phyloP scores from a whole-genome alignment of 1,284 basidiomycete genomes.

The Ceratobasidium sp. region DNA sequence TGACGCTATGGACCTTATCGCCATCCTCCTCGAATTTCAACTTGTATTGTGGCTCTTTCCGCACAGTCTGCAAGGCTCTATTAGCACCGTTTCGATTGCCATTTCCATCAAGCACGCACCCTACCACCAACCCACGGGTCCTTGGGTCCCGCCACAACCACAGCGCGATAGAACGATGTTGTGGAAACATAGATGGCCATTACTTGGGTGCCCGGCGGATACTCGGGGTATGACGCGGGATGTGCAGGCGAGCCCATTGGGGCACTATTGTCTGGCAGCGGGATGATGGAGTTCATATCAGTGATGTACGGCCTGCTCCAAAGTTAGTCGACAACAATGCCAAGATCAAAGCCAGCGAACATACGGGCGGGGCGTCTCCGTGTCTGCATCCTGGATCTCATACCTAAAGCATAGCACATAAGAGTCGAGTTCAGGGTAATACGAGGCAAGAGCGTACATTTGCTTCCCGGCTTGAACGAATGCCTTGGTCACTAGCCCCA shows the following conservation, averaged over 20 bases:
- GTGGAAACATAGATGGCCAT: constrained; percentile 87
- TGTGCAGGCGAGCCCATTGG: constrained; percentile 68
- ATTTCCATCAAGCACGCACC: constrained; percentile 57
- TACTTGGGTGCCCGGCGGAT: constrained; percentile 74
- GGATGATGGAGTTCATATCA: constrained; percentile 73
- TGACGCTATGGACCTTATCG: constrained; percentile 21
- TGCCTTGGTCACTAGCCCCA: constrained; percentile 73
- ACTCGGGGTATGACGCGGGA: constrained; percentile 74
- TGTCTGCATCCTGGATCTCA: constrained; percentile 83
- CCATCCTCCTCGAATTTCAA: constrained; percentile 35
- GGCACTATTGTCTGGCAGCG: constrained; percentile 76
- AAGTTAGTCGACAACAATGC: not conserved
- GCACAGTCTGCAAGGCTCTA: constrained; percentile 4
- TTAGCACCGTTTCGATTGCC: not conserved
- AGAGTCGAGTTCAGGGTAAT: not conserved
- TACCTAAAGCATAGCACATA: constrained; percentile 61
- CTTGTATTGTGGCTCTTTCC: constrained; percentile 37
- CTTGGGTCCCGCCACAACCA: constrained; percentile 74
- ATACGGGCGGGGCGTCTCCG: constrained; percentile 75
- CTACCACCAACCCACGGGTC: constrained; percentile 61
- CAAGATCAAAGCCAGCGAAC: constrained; percentile 51
- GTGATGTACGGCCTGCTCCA: constrained; percentile 69
- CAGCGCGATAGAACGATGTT: constrained; percentile 85
- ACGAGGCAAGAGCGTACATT: constrained; percentile 39
- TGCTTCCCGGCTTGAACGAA: constrained; percentile 66